phyloP scores from a whole-genome alignment of 352 stramenopile genomes.

The Lagenidium giganteum region DNA sequence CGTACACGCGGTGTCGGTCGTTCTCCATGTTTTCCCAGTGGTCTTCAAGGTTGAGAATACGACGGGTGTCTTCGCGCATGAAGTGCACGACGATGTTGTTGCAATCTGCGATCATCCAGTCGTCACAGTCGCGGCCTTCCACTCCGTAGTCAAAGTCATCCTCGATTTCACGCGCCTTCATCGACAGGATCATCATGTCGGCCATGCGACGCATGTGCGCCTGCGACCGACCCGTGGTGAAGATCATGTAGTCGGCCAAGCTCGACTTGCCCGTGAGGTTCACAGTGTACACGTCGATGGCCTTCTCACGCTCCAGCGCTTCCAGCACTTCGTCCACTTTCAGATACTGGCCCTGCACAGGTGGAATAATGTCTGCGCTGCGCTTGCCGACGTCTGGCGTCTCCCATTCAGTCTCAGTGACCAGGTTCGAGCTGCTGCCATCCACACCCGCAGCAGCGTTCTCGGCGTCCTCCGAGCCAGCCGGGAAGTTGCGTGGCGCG shows the following conservation, averaged over 20 bases:
- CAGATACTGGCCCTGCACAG: conserved; percentile 53
- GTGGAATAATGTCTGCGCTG: conserved; percentile 58
- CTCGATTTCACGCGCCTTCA: conserved; percentile 46
- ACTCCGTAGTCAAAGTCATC: conserved; percentile 70
- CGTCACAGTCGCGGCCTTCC: conserved; percentile 78
- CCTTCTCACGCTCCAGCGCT: conserved; percentile 59
- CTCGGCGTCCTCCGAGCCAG: conserved; percentile 17
- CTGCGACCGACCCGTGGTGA: conserved; percentile 66
- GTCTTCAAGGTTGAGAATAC: conserved; percentile 56
- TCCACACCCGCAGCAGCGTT: conserved; percentile 14
- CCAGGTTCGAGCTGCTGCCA: background rate
- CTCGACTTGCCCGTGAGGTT: conserved; percentile 61
- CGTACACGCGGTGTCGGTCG: conserved; percentile 62
- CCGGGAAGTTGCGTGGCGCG: conserved; percentile 49
- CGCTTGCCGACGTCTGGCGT: conserved; percentile 48
- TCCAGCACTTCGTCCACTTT: conserved; percentile 55
- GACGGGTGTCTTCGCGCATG: conserved; percentile 56
- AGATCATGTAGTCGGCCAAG: conserved; percentile 81
- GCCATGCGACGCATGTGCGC: conserved; percentile 80
- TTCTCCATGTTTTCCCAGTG: conserved; percentile 75
- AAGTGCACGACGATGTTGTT: conserved; percentile 84
- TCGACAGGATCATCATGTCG: conserved; percentile 71
- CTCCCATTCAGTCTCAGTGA: conserved; percentile 36
- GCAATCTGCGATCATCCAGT: conserved; percentile 89
- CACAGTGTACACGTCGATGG: conserved; percentile 58